Percentiles rank a stretch among this genome's conserved stretches.
Evolutionary conservation across 73 alveolate species (phyloP).

Genomic region (Stentor coeruleus): DNA sequence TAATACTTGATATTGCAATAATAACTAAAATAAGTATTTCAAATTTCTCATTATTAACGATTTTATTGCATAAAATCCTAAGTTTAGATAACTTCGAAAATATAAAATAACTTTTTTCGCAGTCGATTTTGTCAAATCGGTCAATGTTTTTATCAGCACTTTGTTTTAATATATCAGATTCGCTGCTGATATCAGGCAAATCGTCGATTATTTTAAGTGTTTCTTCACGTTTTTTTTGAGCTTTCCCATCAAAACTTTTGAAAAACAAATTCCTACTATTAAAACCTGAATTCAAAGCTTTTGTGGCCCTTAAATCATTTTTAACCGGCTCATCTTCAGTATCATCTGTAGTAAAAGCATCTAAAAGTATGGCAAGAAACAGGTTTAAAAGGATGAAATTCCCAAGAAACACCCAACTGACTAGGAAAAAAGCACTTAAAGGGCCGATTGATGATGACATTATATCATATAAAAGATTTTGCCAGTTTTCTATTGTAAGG

Average conservation of each 20-base stretch:
- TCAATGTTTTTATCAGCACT: background rate
- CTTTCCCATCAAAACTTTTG: background rate
- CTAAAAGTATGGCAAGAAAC: conserved; percentile 88
- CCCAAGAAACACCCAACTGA: conserved; percentile 96
- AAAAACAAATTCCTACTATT: background rate
- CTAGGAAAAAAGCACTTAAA: conserved; percentile 50
- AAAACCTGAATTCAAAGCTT: background rate
- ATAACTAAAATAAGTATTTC: conserved; percentile 69
- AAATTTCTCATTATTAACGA: conserved; percentile 59
- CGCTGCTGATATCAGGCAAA: background rate
- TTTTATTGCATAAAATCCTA: conserved; percentile 66
- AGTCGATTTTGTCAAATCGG: conserved; percentile 26
- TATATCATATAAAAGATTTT: conserved; percentile 34
- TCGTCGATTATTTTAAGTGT: background rate
- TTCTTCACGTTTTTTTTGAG: background rate
- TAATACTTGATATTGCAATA: conserved; percentile 73
- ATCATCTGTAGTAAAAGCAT: conserved; percentile 81
- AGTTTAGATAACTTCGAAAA: conserved; percentile 68
- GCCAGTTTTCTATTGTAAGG: conserved; percentile 68
- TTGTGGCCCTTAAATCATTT: background rate
- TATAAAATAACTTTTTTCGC: conserved; percentile 47
- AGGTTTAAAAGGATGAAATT: conserved; percentile 88
- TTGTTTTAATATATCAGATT: too few relatives aligned
- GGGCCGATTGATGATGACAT: conserved; percentile 29
- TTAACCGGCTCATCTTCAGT: conserved; percentile 41